phyloP scores from a whole-genome alignment of 192 early-diverging fungal genomes.

The Coemansia reversa region DNA sequence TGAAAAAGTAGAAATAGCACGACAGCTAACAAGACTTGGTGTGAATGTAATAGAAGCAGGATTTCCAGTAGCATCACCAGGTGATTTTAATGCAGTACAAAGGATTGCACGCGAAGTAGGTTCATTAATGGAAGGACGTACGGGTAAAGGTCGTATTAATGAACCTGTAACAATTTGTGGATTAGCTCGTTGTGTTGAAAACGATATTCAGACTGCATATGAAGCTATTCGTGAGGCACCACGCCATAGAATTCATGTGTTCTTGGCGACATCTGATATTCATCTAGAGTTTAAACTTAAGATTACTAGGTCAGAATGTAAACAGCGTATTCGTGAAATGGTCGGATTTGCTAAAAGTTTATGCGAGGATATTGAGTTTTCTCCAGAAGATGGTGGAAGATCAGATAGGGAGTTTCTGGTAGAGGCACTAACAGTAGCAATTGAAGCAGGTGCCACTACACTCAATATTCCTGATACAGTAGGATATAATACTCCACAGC shows the following conservation, averaged over 20 bases:
- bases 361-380: conserved; percentile 90
- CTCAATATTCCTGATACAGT: conserved; percentile 99
- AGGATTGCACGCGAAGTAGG: conserved; percentile 93
- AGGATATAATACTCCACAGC: conserved; percentile 88
- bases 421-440: conserved; percentile 75
- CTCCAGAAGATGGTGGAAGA: conserved; percentile 92
- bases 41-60: conserved; percentile 97
- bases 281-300: conserved; percentile 94
- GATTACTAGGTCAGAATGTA: conserved; percentile 83
- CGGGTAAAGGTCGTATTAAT: conserved; percentile 58
- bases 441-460: conserved; percentile 89
- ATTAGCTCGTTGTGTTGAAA: conserved; percentile 78
- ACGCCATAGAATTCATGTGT: conserved; percentile 85
- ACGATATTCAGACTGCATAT: conserved; percentile 85
- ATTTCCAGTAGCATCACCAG: conserved; percentile 90
- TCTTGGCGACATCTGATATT: conserved; percentile 96
- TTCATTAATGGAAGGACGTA: conserved; percentile 75
- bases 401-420: conserved; percentile 88
- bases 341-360: conserved; percentile 78
- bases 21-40: conserved; percentile 87
- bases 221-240: conserved; percentile 90
- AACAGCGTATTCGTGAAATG: conserved; percentile 73
- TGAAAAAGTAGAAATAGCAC: conserved; percentile 95
- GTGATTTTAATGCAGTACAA: conserved; percentile 94
- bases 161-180: conserved; percentile 87